Evolutionary conservation across 257 asterid genomes (phyloP), one percentile per base, ranked within the genome.

Genomic region (Penstemon newberryi): DNA sequence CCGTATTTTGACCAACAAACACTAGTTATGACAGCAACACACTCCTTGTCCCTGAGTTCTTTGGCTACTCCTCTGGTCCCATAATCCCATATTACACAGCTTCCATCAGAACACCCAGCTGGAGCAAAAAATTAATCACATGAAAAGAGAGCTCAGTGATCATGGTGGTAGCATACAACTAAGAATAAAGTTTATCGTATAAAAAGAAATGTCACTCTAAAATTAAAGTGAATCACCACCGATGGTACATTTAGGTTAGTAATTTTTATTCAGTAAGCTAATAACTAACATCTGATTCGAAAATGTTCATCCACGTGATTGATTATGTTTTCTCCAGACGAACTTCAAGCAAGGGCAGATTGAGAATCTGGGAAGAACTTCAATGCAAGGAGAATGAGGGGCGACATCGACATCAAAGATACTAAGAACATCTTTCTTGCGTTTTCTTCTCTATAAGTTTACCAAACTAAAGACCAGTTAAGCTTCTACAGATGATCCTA

Each of bases 31-130:
- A 96, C 91, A 80, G 87, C 83, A 74, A 77, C 83, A 71, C 85
- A 81, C 25, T 87, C 94, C 70, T 81, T 80, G 64, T 89, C 95
- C 78, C 75, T 84, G 46, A 91, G 77, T 77, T 79, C 87, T 76
- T 83, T 91, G 42, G 92, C 85, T 60, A 91, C 77, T 54, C 90
- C 96, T 83, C 98, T 78, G 56, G 98, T 91, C 72, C 86, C 94
- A 78, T 89, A 91, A 86, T 91, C 98, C 96, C 96, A 91, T 60
- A 89, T 83, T 42, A 91, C 74, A 79, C 96, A 87, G 70, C 87
- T 86, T 74, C 98, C 98, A 76, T 91, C 96, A 46, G 89, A 85
- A 77, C 96, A 91, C 71, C 98, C 96, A 84, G 98, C 98, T 91
- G 84, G 40, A 45, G 69, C 62, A 75, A 38, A 8, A 64, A 66